phyloP scores from a whole-genome alignment of 2,329 filamentous ascomycete species.

The Arthrocladium fulminans region DNA sequence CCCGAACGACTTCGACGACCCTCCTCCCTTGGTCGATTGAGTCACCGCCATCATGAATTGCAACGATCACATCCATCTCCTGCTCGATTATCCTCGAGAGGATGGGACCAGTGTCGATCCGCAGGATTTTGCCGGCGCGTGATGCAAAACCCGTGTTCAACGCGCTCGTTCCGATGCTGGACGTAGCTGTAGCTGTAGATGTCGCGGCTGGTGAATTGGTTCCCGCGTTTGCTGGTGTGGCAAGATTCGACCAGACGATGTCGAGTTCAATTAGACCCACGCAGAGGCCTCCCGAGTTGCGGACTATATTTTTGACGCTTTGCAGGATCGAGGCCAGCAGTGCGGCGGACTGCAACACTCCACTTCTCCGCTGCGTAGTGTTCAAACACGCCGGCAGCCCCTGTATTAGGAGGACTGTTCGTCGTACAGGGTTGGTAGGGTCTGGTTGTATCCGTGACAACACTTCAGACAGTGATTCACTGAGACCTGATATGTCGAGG shows the following conservation, averaged over 20 bases:
- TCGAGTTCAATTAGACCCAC: conserved; percentile 9
- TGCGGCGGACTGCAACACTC: conserved; percentile 15
- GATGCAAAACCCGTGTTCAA: conserved; percentile 14
- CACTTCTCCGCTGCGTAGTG: conserved; percentile 13
- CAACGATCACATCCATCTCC: conserved; percentile 14
- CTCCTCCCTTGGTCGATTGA: background rate
- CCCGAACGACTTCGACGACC: conserved; percentile 18
- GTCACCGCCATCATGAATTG: conserved; percentile 10
- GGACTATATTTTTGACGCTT: conserved; percentile 10
- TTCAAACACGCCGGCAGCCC: conserved; percentile 11
- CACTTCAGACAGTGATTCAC: conserved; percentile 15
- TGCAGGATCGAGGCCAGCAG: conserved; percentile 11
- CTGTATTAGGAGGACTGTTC: conserved; percentile 13
- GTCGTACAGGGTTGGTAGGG: background rate
- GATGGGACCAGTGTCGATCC: conserved; percentile 10
- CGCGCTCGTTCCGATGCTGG: background rate
- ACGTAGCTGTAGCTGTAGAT: background rate
- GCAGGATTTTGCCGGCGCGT: conserved; percentile 8
- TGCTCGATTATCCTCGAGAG: conserved; percentile 11
- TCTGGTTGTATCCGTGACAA: conserved; percentile 1
- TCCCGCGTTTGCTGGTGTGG: no score
- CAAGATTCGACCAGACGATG: background rate
- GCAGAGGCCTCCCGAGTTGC: conserved; percentile 6
- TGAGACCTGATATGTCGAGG: conserved; percentile 16
- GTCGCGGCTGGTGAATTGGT: no score